Conservation (phyloP, 1,284 basidiomycete species). For the Sporisorium scitamineum region DNA sequence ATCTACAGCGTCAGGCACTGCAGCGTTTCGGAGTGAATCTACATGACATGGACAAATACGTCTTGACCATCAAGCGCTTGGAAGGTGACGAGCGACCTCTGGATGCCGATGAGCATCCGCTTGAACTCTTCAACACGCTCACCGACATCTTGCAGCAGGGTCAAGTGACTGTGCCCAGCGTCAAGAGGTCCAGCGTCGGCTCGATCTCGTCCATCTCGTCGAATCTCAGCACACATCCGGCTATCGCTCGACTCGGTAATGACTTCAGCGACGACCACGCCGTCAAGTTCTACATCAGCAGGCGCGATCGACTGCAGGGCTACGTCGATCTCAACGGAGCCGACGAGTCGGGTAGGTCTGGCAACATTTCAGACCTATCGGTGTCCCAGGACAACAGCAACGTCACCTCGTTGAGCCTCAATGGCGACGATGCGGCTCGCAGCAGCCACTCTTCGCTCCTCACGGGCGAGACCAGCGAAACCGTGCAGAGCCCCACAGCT, state of each 20-base stretch:
- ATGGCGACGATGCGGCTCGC: conserved; percentile 31
- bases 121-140: conserved; percentile 86
- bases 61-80: conserved; percentile 89
- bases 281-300: conserved; percentile 93
- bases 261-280: conserved; percentile 96
- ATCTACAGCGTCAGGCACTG: conserved; percentile 89
- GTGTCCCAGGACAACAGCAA: conserved; percentile 47
- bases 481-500: conserved; percentile 72
- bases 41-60: conserved; percentile 77
- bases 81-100: conserved; percentile 83
- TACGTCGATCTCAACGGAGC: conserved; percentile 36
- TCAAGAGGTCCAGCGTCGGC: conserved; percentile 90
- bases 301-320: conserved; percentile 44
- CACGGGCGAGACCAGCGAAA: conserved; percentile 43
- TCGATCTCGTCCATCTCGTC: conserved; percentile 91
- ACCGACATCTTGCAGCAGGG: conserved; percentile 73
- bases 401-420: conserved; percentile 33
- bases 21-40: conserved; percentile 81
- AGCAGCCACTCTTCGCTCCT: conserved; percentile 46
- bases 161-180: conserved; percentile 75
- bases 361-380: conserved; percentile 32
- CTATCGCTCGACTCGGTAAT: conserved; percentile 88
- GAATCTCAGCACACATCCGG: conserved; percentile 90
- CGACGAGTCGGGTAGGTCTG: conserved; percentile 35
- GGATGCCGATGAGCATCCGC: conserved; percentile 79